Evolutionary conservation across 164 flowering plant species (phyloP).

Genomic region (Magnolia sinica): DNA sequence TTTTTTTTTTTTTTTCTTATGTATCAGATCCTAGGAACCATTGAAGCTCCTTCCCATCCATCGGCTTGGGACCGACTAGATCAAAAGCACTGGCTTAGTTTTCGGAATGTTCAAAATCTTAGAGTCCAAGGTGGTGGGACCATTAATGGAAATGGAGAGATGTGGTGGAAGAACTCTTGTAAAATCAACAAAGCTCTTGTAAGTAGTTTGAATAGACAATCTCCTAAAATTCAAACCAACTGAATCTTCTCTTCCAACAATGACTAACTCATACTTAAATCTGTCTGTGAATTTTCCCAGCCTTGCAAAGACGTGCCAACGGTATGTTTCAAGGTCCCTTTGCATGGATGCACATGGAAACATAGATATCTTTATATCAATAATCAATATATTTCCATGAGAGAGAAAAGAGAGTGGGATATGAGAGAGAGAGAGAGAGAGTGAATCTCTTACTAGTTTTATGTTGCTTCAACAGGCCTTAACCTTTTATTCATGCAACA

Average conservation of each 20-base stretch:
- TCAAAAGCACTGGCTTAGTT: conserved; percentile 34
- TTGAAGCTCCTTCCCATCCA: conserved; percentile 49
- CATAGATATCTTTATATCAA: not conserved
- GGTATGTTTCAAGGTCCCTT: conserved; percentile 34
- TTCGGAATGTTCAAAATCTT: no score
- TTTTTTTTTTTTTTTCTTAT: not conserved
- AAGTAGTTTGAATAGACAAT: not conserved
- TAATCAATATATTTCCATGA: no score
- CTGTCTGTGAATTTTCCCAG: conserved; percentile 41
- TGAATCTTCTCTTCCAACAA: not conserved
- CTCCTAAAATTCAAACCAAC: not conserved
- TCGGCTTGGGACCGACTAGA: conserved; percentile 46
- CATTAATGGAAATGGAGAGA: not conserved
- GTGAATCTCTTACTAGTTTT: no score
- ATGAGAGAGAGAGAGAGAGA: no score
- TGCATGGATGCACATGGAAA: not conserved
- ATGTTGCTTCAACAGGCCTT: conserved; percentile 39
- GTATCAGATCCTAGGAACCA: conserved; percentile 58
- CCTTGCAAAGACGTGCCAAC: conserved; percentile 83
- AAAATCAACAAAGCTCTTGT: conserved; percentile 27
- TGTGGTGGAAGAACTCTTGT: conserved; percentile 58
- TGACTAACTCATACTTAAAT: not conserved
- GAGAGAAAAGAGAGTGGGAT: no score
- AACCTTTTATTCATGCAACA: no score
- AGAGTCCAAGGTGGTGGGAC: no score